Base-by-base conservation (phyloP, 176 grass and related monocot genomes). In the Bolboschoenus planiculmis region DNA sequence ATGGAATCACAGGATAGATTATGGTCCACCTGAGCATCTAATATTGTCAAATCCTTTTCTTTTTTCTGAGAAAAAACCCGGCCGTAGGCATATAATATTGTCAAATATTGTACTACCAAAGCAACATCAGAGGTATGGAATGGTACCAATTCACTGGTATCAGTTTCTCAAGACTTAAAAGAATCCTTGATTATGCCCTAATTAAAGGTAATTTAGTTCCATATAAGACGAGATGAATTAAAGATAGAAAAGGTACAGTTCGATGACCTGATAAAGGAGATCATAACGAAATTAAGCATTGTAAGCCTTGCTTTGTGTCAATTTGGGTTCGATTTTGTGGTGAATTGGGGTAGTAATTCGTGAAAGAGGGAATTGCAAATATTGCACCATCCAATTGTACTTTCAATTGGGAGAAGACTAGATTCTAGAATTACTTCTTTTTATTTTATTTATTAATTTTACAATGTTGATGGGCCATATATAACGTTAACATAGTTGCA, bases 21-120 rank as follows among this genome's bases (percentile, higher is more conserved):
- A 10, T 79, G 53, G 76, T 79, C 47, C 10, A 79, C 10, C 27
- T 56, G 51, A 79, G 50, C 76, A 79, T n/a, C 27, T 37, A 57
- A 47, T 55, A 10, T 57, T 79, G 50, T 8, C 27, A 57, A 80
- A 58, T 80, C n/a, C n/a, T n/a, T n/a, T n/a, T n/a, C n/a, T n/a
- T n/a, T n/a, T n/a, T n/a, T n/a, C n/a, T n/a, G n/a, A n/a, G n/a
- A n/a, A n/a, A n/a, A n/a, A n/a, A n/a, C n/a, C n/a, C n/a, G n/a
- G n/a, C n/a, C n/a, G n/a, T n/a, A n/a, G n/a, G n/a, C n/a, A n/a
- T n/a, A n/a, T n/a, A n/a, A n/a, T n/a, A n/a, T n/a, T n/a, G n/a
- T 10, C 36, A 48, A 77, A 48, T 77, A 1, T 77, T 21, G 13
- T 10, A 50, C 7, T 20, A 21, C 7, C 2, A 39, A 68, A n/a